Conservation (phyloP, 129 eudicot genomes). For the Flaveria ramosissima region DNA sequence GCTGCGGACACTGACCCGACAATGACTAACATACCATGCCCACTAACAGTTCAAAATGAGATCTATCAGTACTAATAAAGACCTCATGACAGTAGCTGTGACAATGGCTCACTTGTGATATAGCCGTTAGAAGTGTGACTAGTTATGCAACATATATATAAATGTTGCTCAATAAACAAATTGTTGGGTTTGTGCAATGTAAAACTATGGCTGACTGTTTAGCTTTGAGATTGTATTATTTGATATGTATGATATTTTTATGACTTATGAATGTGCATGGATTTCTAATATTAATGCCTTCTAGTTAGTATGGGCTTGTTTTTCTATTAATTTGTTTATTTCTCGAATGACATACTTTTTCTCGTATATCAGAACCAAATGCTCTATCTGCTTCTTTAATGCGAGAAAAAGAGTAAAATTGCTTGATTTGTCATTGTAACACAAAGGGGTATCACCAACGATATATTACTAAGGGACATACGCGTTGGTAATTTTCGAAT, state of each 20-base stretch:
- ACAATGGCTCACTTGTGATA: conserved; percentile 28
- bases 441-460: too few relatives aligned
- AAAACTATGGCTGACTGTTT: conserved; percentile 25
- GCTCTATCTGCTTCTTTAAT: too few relatives aligned
- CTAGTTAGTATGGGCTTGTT: too few relatives aligned
- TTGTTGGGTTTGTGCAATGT: conserved; percentile 22
- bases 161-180: conserved; percentile 38
- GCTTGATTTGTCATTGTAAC: too few relatives aligned
- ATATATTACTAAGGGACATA: too few relatives aligned
- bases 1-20: conserved; percentile 45
- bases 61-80: conserved; percentile 56
- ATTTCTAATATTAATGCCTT: background rate
- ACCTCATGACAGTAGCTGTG: background rate
- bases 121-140: conserved; percentile 32
- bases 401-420: too few relatives aligned
- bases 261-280: conserved; percentile 24
- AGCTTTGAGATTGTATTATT: conserved; percentile 17
- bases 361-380: too few relatives aligned
- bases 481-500: too few relatives aligned
- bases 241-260: conserved; percentile 27
- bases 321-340: too few relatives aligned
- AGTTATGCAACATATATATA: conserved; percentile 25
- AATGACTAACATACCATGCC: conserved; percentile 49
- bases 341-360: too few relatives aligned
- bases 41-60: conserved; percentile 64